Base-by-base conservation (phyloP, 2,329 filamentous ascomycete species). In the Grosmannia huntii region DNA sequence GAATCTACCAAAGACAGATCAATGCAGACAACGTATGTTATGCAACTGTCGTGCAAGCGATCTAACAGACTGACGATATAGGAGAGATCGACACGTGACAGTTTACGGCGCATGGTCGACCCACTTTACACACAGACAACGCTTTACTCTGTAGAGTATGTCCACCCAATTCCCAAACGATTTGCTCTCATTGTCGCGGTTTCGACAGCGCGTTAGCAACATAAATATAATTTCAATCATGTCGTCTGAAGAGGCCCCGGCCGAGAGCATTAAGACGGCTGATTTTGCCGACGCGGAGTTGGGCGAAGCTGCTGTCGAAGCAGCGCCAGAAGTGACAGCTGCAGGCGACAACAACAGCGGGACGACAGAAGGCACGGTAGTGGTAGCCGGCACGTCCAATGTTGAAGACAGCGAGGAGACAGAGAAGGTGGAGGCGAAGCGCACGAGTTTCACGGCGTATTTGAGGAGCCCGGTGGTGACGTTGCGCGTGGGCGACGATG, bases 401-500 rank as follows among this genome's bases (percentile, higher is more conserved):
- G 41, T 19, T 7, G 31, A 53, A 10, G 23, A 38, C 12, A 6
- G 49, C 16, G 31, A 12, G n/a, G 50, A 25, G 2, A 51, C 7
- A n/a, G 55, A 52, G 25, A 51, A 41, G 48, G 33, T 7, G 3
- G 31, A 16, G 12, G 10, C 38, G n/a, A 57, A 46, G 36, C 74
- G 75, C 63, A 63, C 67, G 6, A 73, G 71, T 41, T 85, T 82
- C 64, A 69, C 78, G 55, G 77, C 74, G 66, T 87, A 86, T 65
- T 75, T 90, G 25, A 79, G 76, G 62, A 89, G 85, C 62, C 86
- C 87, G 0, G 76, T 89, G 12, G 81, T 90, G 36, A 82, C 83
- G 19, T 71, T 90, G 31, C 67, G 83, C n/a, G 76, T 90, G 23
- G 86, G 86, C 14, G 69, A 73, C 1, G 36, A 56, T 41, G 57